Base-by-base conservation (phyloP, 2,329 filamentous ascomycete species). In the Aspergillus candidus region DNA sequence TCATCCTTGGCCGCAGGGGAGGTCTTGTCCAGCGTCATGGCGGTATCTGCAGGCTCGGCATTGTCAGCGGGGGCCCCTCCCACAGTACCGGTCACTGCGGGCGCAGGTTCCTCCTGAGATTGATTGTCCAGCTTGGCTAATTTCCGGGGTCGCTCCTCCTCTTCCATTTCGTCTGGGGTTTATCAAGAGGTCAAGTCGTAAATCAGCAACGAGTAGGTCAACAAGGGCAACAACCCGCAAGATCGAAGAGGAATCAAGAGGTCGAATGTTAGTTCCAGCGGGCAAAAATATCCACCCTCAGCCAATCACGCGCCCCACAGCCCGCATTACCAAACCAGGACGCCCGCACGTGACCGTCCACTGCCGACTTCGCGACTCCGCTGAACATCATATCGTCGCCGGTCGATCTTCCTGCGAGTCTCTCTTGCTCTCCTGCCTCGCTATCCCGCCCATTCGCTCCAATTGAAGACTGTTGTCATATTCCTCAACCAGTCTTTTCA, bases 131-230 rank as follows among this genome's bases (percentile, higher is more conserved):
- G 54, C 63, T 80, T 81, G 39, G 72, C 65, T 46, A 79, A 65
- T 57, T 81, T 81, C 2, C 68, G 60, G 6, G 78, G 78, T 38
- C 77, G 65, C 49, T 77, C 77, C 46, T 76, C 75, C 33, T 68
- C 69, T 44, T 76, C 75, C 77, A 80, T 80, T 6, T 32, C 47
- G 11, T 3, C 22, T 37, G 18, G 6, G 18, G 8, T 27, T 27
- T 2, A 22, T 27, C 8, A 27, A 27, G 6, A 27, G 10, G 8
- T 27, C 22, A 7, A 27, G 4, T 10, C 7, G 8, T 27, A 27
- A 3, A 27, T 27, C 22, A 27, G 8, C 22, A 27, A 27, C 22
- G 22, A 27, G 22, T 27, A 27, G 22, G 22, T 27, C 22, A 10
- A 27, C 22, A 7, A 18, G 18, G 1, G 18, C 18, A 18, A 18